Base-by-base conservation (phyloP, 495 filamentous ascomycete genomes). In the Apodospora peruviana region DNA sequence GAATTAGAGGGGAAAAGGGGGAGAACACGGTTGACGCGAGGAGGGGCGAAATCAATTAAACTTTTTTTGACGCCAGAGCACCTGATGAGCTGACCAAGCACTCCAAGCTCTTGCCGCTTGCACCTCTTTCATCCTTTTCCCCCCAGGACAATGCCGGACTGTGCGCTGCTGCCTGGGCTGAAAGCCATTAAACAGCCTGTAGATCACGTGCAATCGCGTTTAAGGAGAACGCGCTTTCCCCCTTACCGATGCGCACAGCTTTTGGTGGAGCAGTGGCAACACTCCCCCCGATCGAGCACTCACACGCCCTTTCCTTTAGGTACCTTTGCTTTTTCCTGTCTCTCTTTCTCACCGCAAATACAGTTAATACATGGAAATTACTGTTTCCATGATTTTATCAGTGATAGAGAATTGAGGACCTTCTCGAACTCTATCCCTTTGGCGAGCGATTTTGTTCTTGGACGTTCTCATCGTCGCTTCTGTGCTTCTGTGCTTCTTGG, bases 21-120 rank as follows among this genome's bases (percentile, higher is more conserved):
- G 2, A 23, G 17, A 34, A 40, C 44, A 46, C 32, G 44, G 32
- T 37, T 27, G 47, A 60, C 62, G 62, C 60, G 62, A 51, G 42
- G 62, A 52, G 59, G 59, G 61, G 59, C 53, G 46, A 50, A 55
- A 51, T 52, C 53, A 53, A 56, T 62, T 56, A 41, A 60, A 58
- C 29, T 50, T 50, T 11, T n/a, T 32, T 20, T 27, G 39, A 65
- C 62, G 57, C 60, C 57, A 62, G 52, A 52, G 20, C 59, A 60
- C 57, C 35, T 64, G 60, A 64, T 52, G 12, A 20, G 27, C 23
- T n/a, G 16, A n/a, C 20, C 11, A 5, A 32, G 38, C 38, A 20
- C 14, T 19, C 40, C 12, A 25, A n/a, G 27, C 17, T 12, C 17
- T 35, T 34, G 5, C 14, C 25, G 1, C 17, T 45, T 45, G 7